phyloP scores from a whole-genome alignment of 345 rosid species.

The Citrus cavaleriei region DNA sequence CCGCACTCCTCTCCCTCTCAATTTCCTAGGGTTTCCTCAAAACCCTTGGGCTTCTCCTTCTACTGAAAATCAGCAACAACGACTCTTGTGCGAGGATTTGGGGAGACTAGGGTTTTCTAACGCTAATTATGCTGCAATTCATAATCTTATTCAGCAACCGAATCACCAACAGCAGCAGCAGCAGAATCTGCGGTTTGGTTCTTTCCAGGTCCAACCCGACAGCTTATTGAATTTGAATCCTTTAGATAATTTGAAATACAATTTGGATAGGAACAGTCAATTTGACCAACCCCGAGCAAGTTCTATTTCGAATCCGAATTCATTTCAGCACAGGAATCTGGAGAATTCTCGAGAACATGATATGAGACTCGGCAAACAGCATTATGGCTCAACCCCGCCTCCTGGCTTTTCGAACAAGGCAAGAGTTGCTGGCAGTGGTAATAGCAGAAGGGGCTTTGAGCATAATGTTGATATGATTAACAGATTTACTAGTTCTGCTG shows the following conservation, averaged over 20 bases:
- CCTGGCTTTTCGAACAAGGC: conserved; percentile 45
- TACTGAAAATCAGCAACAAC: conserved; percentile 23
- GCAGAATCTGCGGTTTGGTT: conserved; percentile 57
- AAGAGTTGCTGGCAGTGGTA: conserved; percentile 27
- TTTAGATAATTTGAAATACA: conserved; percentile 24
- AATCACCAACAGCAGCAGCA: conserved; percentile 26
- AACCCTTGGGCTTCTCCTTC: conserved; percentile 26
- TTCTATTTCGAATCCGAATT: conserved; percentile 23
- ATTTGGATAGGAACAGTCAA: conserved; percentile 33
- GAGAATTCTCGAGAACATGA: conserved; percentile 28
- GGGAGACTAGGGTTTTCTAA: conserved; percentile 44
- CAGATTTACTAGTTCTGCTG: conserved; percentile 12
- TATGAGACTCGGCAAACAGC: conserved; percentile 36
- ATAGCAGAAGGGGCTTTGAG: conserved; percentile 30
- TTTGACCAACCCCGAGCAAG: conserved; percentile 24
- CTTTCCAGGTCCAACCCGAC: conserved; percentile 40
- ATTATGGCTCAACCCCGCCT: conserved; percentile 34
- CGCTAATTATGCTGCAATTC: conserved; percentile 24
- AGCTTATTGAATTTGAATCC: conserved; percentile 28
- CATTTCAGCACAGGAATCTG: conserved; percentile 25
- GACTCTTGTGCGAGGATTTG: conserved; percentile 34
- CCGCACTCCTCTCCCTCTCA: conserved; percentile 28
- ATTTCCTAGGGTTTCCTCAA: conserved; percentile 52
- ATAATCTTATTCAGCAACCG: conserved; percentile 31
- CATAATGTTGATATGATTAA: conserved; percentile 26